These are phyloP conservation scores for Pilobolus umbonatus DNA, from an alignment of 192 early-diverging fungal genomes.

Conservation along the genomic window DNA sequence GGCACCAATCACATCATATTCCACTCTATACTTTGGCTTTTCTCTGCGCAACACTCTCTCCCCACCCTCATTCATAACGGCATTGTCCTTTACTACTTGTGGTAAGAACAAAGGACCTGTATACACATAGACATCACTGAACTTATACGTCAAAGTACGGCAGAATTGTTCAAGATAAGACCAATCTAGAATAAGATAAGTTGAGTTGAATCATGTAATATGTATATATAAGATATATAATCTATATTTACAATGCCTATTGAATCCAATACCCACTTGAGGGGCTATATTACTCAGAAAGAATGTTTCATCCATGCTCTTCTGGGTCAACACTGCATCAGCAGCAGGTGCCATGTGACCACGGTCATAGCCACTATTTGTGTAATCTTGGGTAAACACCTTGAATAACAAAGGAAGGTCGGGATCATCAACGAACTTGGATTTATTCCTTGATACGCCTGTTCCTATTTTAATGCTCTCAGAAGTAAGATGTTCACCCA, in stretches of 20 bases:
- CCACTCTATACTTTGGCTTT: conserved; percentile 13
- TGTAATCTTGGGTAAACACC: conserved; percentile 45
- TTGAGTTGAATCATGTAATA: background rate
- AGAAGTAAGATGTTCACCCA: conserved; percentile 23
- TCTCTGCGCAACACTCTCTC: background rate
- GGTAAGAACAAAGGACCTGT: conserved; percentile 58
- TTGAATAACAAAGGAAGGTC: conserved; percentile 41
- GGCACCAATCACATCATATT: conserved; percentile 19
- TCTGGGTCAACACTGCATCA: conserved; percentile 45
- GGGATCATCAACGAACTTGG: conserved; percentile 46
- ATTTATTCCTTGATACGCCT: conserved; percentile 37
- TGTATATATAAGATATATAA: background rate
- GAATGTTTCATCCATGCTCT: conserved; percentile 54
- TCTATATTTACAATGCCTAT: conserved; percentile 44
- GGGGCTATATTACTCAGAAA: conserved; percentile 28
- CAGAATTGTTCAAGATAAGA: conserved; percentile 49
- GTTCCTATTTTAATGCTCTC: conserved; percentile 5
- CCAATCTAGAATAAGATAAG: conserved; percentile 39
- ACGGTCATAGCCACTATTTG: conserved; percentile 50
- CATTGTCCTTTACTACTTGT: background rate
- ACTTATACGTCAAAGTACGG: conserved; percentile 37
- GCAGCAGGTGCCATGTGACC: conserved; percentile 60
- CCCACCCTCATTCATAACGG: background rate
- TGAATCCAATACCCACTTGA: conserved; percentile 44
- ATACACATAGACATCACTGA: conserved; percentile 52